Evolutionary conservation across 108 stramenopile species (phyloP).

Genomic region (Skeletonema grethae): DNA sequence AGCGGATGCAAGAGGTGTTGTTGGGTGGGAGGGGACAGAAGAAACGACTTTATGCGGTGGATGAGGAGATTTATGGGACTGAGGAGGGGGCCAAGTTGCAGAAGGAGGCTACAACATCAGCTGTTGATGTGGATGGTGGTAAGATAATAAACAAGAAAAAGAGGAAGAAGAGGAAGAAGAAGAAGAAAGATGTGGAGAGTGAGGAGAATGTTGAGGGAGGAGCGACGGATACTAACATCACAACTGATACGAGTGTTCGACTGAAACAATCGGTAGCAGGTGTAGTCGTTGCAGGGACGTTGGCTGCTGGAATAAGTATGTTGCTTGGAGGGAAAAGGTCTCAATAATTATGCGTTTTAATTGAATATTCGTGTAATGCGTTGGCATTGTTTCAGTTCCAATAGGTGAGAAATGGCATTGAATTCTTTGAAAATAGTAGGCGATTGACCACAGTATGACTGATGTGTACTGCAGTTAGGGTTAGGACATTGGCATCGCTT

Average conservation of each 20-base stretch:
- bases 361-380: too few species aligned
- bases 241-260: neutral
- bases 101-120: slow-evolving; percentile 37
- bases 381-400: too few species aligned
- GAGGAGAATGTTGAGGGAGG: neutral
- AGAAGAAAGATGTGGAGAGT: slow-evolving; percentile 4
- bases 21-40: slow-evolving; percentile 49
- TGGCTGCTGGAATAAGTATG: slow-evolving; percentile 43
- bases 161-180: slow-evolving; percentile 26
- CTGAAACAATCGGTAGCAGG: slow-evolving; percentile 43
- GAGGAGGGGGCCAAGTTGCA: slow-evolving; percentile 53
- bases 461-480: too few species aligned
- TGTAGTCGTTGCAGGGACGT: slow-evolving; percentile 30
- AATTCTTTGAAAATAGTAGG: too few species aligned
- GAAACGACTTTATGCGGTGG: slow-evolving; percentile 53
- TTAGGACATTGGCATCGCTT: too few species aligned
- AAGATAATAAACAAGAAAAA: slow-evolving; percentile 6
- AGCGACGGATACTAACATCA: neutral
- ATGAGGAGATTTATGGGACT: slow-evolving; percentile 50
- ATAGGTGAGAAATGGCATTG: too few species aligned
- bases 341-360: neutral
- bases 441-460: too few species aligned
- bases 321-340: slow-evolving; percentile 40
- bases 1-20: slow-evolving; percentile 49
- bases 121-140: neutral